These are phyloP conservation scores for Sambucus nigra DNA, from an alignment of 129 eudicot genomes.

Conservation along the genomic window DNA sequence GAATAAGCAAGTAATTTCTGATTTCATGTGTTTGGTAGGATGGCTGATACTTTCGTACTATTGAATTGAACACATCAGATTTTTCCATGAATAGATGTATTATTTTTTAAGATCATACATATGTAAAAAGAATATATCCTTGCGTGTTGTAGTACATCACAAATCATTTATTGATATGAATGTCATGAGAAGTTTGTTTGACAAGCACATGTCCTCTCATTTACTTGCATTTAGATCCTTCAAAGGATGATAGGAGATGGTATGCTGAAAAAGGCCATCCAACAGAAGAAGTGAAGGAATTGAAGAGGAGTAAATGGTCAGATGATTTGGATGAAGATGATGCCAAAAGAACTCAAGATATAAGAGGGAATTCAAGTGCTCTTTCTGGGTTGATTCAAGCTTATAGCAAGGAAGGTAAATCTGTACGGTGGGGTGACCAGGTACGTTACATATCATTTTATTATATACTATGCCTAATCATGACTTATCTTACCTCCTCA, in stretches of 20 bases:
- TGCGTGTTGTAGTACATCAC: too few relatives aligned
- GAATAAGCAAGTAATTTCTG: too few relatives aligned
- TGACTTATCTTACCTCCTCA: too few relatives aligned
- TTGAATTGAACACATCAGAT: too few relatives aligned
- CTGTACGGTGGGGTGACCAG: conserved; percentile 90
- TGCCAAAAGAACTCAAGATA: conserved; percentile 23
- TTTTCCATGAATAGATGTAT: too few relatives aligned
- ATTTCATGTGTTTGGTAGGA: too few relatives aligned
- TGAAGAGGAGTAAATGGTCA: conserved; percentile 92
- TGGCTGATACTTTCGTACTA: too few relatives aligned
- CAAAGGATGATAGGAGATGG: conserved; percentile 23
- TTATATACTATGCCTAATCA: neutral
- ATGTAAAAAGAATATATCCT: too few relatives aligned
- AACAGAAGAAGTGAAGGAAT: conserved; percentile 59
- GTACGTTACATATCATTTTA: conserved; percentile 24
- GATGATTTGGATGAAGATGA: conserved; percentile 61
- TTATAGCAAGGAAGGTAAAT: conserved; percentile 78
- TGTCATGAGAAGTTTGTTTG: neutral
- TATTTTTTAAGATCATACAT: too few relatives aligned
- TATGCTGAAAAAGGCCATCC: conserved; percentile 23
- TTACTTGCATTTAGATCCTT: conserved; percentile 19
- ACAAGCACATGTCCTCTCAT: neutral
- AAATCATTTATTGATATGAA: neutral
- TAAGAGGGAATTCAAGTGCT: conserved; percentile 25
- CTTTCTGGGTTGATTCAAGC: conserved; percentile 51